Evolutionary conservation across 441 rosid species (phyloP).

Genomic region (Bocquillonia castaneifolia): DNA sequence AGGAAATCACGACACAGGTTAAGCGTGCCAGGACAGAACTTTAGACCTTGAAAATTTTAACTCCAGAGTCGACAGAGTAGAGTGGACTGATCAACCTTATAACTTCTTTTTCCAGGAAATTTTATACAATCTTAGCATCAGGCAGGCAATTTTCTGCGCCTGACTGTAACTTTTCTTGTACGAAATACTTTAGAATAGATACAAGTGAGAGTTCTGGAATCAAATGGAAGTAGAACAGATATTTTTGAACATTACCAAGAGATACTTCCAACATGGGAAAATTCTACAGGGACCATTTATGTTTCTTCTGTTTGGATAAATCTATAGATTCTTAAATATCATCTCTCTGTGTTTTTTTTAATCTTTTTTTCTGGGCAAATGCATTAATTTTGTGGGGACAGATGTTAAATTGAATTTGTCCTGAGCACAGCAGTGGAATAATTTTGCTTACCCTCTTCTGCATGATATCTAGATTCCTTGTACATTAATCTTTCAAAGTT

Average conservation of each 20-base stretch:
- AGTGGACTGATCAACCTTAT: not conserved
- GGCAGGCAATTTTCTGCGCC: not conserved
- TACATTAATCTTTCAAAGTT: not conserved
- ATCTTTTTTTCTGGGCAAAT: not conserved
- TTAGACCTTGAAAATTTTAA: not conserved
- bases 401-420: not conserved
- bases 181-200: not conserved
- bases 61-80: not conserved
- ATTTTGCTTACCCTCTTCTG: constrained; percentile 1
- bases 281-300: constrained; percentile 1
- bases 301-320: not conserved
- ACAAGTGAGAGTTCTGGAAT: not conserved
- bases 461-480: not conserved
- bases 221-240: not conserved
- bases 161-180: not conserved
- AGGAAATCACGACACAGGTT: not conserved
- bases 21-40: not conserved
- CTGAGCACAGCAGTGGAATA: not conserved
- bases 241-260: not conserved
- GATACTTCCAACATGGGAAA: constrained; percentile 3
- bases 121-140: constrained; percentile 3
- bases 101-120: not conserved
- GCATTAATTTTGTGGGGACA: not conserved
- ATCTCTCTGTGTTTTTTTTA: not conserved
- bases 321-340: not conserved